Conservation (phyloP, 176 grass and related monocot genomes). For the Aegilops bicornis region DNA sequence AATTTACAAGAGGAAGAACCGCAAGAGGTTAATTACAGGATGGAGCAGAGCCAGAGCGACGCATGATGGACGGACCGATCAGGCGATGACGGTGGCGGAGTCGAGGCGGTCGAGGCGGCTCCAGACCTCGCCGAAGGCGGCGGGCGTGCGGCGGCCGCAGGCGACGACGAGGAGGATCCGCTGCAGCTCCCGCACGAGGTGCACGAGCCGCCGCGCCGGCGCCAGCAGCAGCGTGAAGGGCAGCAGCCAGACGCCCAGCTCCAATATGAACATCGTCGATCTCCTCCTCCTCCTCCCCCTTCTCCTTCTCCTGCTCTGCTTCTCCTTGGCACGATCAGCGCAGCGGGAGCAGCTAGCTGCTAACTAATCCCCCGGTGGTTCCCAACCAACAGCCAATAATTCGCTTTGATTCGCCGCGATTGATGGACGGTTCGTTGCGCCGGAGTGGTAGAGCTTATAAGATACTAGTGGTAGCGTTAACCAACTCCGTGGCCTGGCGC, state of each 20-base stretch:
- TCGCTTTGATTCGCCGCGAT: neutral
- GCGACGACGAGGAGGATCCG: constrained; percentile 43
- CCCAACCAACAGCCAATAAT: neutral
- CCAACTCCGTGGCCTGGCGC: too few species aligned
- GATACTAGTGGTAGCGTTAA: neutral
- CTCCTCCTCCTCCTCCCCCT: neutral
- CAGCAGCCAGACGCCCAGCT: constrained; percentile 68
- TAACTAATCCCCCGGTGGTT: neutral
- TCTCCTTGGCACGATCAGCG: neutral
- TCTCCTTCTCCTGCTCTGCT: neutral
- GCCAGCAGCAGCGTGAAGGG: constrained; percentile 70
- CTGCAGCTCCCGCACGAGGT: constrained; percentile 56
- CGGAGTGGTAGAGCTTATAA: neutral
- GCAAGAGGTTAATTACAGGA: neutral
- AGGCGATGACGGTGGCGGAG: constrained; percentile 51
- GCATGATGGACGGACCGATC: neutral
- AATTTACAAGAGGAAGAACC: neutral
- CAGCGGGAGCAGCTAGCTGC: neutral
- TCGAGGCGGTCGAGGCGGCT: constrained; percentile 58
- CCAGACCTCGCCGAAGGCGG: constrained; percentile 34
- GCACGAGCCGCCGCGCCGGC: constrained; percentile 57
- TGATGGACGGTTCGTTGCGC: neutral
- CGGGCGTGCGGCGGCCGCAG: neutral
- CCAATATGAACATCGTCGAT: constrained; percentile 49
- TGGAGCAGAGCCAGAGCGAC: neutral